A percentile compares a stretch with the other conserved stretches of the same genome.
Conservation (phyloP, 352 stramenopile genomes). For the Phytophthora constricta region DNA sequence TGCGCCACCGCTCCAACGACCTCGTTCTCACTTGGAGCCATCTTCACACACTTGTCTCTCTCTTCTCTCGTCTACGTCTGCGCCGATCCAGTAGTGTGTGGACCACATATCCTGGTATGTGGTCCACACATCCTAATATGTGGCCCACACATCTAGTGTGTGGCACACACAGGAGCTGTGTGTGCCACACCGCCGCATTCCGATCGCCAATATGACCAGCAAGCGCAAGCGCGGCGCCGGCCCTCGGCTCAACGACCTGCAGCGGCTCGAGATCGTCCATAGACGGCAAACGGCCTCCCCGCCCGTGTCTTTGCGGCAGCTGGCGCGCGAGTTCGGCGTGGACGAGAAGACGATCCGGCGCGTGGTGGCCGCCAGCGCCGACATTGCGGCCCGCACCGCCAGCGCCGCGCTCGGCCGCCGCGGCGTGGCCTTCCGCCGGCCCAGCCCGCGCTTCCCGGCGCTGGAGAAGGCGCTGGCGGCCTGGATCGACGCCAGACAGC, state of each 20-base stretch:
- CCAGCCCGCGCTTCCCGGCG: slow-evolving; percentile 30
- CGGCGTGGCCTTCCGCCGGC: slow-evolving; percentile 13
- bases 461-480: slow-evolving; percentile 29
- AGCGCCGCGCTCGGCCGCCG: slow-evolving; percentile 14
- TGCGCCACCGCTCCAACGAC: not conserved
- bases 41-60: not conserved
- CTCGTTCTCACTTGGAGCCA: not conserved
- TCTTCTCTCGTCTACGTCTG: not conserved
- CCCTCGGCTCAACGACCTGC: slow-evolving; percentile 37
- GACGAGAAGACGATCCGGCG: slow-evolving; percentile 41
- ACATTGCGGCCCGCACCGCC: slow-evolving; percentile 22
- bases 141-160: no score
- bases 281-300: slow-evolving; percentile 5
- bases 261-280: slow-evolving; percentile 41
- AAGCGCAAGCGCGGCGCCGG: slow-evolving; percentile 30
- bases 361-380: slow-evolving; percentile 20
- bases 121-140: no score
- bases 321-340: slow-evolving; percentile 34
- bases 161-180: no score
- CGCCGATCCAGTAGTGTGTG: not conserved
- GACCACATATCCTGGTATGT: not conserved
- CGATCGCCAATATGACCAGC: not conserved
- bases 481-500: slow-evolving; percentile 34
- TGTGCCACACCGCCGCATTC: not conserved
- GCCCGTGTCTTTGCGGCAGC: slow-evolving; percentile 20